Percentiles rank a stretch among this genome's conserved stretches.
Evolutionary conservation across 768 basidiomycete species (phyloP).

Genomic region (Clitopilus hobsonii): DNA sequence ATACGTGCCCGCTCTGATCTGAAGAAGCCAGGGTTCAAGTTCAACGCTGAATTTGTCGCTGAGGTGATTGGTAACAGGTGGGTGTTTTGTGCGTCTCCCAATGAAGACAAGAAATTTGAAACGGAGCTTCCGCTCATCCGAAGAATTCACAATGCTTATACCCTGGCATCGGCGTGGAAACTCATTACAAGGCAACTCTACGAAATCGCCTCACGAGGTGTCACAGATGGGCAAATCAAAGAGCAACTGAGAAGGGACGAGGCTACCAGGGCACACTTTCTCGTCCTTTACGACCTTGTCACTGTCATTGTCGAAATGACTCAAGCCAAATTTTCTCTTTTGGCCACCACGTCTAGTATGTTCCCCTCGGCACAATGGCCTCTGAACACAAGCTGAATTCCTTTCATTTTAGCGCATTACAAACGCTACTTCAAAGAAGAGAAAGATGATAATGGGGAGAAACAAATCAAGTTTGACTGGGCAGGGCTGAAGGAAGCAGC

Average conservation of each 20-base stretch:
- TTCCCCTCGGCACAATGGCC: too few relatives aligned
- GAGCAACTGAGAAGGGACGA: constrained; percentile 46
- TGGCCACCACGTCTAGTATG: constrained; percentile 71
- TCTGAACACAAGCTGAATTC: too few relatives aligned
- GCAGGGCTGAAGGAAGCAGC: constrained; percentile 55
- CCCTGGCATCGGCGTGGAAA: constrained; percentile 82
- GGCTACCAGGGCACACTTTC: constrained; percentile 51
- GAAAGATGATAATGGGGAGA: constrained; percentile 27
- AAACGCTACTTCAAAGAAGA: constrained; percentile 59
- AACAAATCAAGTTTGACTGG: constrained; percentile 65
- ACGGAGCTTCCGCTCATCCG: background rate
- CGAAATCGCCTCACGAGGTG: constrained; percentile 47
- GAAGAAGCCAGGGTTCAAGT: constrained; percentile 18
- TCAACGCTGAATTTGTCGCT: constrained; percentile 38
- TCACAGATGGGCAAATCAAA: constrained; percentile 50
- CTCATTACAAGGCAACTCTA: constrained; percentile 57
- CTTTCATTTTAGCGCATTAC: constrained; percentile 78
- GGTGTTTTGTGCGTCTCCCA: background rate
- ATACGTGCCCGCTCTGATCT: constrained; percentile 39
- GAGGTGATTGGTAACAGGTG: constrained; percentile 8
- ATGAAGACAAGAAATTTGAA: background rate
- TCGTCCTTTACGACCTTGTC: constrained; percentile 62
- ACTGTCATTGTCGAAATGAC: constrained; percentile 52
- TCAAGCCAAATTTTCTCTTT: constrained; percentile 61
- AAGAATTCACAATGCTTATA: constrained; percentile 79